Conservation (phyloP, 2,329 filamentous ascomycete genomes). For the Remersonia thermophila region DNA sequence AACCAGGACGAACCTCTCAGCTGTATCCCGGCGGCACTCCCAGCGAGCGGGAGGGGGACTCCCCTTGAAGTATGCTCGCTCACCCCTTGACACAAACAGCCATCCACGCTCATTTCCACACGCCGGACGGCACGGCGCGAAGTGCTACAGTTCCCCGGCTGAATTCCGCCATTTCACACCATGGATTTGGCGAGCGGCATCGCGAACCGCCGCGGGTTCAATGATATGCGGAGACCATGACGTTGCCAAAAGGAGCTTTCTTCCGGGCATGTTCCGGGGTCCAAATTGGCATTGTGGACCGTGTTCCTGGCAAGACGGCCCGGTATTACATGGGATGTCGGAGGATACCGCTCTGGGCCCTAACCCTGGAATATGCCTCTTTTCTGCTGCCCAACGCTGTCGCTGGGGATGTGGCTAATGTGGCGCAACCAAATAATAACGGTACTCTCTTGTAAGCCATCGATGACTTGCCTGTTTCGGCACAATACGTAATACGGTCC, state of each 20-base stretch:
- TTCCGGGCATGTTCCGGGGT: slow-evolving; percentile 9
- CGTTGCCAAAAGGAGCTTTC: slow-evolving; percentile 10
- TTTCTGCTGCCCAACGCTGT: no score
- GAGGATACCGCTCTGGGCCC: no score
- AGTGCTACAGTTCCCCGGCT: slow-evolving; percentile 7
- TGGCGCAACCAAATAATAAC: no score
- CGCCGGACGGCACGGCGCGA: slow-evolving; percentile 1
- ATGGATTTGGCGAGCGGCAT: slow-evolving; percentile 13
- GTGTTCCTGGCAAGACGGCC: no score
- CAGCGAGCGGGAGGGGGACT: no score
- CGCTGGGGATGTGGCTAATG: no score
- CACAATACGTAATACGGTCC: no score
- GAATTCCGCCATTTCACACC: slow-evolving; percentile 6
- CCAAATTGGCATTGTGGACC: slow-evolving; percentile 12
- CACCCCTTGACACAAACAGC: background rate
- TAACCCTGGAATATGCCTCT: no score
- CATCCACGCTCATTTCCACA: background rate
- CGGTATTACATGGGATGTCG: no score
- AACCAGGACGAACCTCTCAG: background rate
- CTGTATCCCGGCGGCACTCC: background rate
- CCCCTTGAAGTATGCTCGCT: background rate
- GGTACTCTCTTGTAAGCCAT: no score
- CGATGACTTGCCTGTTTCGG: no score
- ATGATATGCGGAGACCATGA: slow-evolving; percentile 2
- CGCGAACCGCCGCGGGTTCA: slow-evolving; percentile 6